These are phyloP conservation scores for Camellia granthamiana DNA, from an alignment of 148 eudicot genomes.

Conservation along the genomic window DNA sequence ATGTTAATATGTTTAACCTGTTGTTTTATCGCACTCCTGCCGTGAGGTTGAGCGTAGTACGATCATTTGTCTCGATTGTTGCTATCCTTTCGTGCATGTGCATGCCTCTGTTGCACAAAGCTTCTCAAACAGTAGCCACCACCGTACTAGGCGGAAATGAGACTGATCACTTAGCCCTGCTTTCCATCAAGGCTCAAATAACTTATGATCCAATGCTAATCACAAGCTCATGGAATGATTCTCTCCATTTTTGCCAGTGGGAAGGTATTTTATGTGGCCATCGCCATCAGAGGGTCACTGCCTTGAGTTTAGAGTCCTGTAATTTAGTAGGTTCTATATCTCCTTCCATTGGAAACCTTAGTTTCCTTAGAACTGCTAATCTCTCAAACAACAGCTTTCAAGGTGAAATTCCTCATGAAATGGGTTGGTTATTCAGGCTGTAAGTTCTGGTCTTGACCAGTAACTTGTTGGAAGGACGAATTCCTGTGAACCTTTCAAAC, in stretches of 20 bases:
- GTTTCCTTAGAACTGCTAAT: conserved; percentile 14
- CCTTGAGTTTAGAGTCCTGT: conserved; percentile 12
- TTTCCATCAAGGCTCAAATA: conserved; percentile 32
- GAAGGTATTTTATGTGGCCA: conserved; percentile 32
- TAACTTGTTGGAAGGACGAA: conserved; percentile 28
- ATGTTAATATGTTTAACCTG: no score
- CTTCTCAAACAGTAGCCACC: background rate
- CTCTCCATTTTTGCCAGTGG: conserved; percentile 41
- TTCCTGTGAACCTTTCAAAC: conserved; percentile 28
- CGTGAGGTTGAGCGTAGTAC: background rate
- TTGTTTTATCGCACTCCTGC: no score
- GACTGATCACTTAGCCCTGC: conserved; percentile 31
- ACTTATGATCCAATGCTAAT: conserved; percentile 11
- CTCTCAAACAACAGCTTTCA: conserved; percentile 28
- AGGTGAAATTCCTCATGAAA: conserved; percentile 31
- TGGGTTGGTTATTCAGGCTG: conserved; percentile 29
- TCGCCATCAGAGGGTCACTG: conserved; percentile 20
- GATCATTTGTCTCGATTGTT: background rate
- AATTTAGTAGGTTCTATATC: conserved; percentile 30
- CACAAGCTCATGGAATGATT: conserved; percentile 41
- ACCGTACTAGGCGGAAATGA: conserved; percentile 9
- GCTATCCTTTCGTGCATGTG: background rate
- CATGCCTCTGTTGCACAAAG: background rate
- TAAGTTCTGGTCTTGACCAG: background rate
- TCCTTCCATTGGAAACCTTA: conserved; percentile 43